Evolutionary conservation across 441 rosid species (phyloP).

Genomic region (Cnidoscolus chayamansa): DNA sequence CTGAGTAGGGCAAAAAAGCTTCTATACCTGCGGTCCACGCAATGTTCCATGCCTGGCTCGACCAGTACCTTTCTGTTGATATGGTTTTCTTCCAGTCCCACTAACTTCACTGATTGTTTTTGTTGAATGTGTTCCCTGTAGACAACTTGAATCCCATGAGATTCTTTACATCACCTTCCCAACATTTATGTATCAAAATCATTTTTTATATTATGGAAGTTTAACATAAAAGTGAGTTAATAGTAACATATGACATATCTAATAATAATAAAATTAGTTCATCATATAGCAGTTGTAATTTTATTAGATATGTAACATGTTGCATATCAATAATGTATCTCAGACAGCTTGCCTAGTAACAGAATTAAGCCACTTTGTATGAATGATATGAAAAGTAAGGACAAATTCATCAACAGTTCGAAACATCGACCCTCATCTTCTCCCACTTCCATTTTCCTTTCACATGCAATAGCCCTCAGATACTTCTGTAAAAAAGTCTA

Average conservation of each 20-base stretch:
- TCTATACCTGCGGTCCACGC: slow-evolving; percentile 84
- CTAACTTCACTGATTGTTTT: slow-evolving; percentile 93
- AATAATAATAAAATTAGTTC: no score
- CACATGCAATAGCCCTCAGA: neutral
- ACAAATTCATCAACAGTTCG: neutral
- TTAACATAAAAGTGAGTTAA: neutral
- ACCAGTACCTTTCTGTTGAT: slow-evolving; percentile 83
- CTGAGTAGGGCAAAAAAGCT: neutral
- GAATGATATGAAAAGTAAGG: neutral
- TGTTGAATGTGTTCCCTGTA: slow-evolving; percentile 94
- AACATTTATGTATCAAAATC: slow-evolving; percentile 10
- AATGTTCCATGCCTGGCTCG: slow-evolving; percentile 85
- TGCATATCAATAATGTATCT: neutral
- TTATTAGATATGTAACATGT: no score
- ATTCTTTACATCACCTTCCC: neutral
- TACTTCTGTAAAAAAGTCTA: neutral
- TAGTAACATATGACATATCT: neutral
- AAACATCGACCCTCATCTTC: neutral
- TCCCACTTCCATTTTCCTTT: neutral
- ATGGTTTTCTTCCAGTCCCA: slow-evolving; percentile 92
- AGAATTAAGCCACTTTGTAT: slow-evolving; percentile 4
- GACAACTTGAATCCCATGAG: slow-evolving; percentile 19
- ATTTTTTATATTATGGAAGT: neutral
- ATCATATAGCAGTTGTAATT: no score
- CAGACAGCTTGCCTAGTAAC: neutral